These are phyloP conservation scores for Adansonia grandidieri DNA, from an alignment of 441 rosid species.

Conservation along the genomic window DNA sequence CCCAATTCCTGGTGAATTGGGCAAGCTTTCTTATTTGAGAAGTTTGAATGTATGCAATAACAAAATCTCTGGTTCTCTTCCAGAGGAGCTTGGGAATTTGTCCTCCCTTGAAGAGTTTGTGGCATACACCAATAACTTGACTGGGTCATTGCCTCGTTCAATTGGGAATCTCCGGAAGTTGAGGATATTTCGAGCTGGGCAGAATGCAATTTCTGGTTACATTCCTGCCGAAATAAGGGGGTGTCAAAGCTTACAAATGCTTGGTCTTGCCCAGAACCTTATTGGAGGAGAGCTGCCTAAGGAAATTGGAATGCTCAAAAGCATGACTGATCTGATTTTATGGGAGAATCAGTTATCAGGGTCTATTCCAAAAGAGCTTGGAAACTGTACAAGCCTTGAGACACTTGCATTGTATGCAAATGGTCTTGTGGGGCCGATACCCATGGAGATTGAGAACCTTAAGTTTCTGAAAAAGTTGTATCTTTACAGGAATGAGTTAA, in stretches of 20 bases:
- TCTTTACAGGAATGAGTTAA: conserved; percentile 74
- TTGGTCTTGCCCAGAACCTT: conserved; percentile 88
- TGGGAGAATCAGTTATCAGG: conserved; percentile 83
- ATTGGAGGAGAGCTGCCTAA: conserved; percentile 78
- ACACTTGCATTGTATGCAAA: conserved; percentile 74
- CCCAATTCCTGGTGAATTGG: conserved; percentile 62
- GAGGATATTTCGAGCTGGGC: conserved; percentile 71
- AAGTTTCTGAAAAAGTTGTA: conserved; percentile 71
- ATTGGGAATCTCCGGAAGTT: conserved; percentile 72
- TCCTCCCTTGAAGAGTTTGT: conserved; percentile 73
- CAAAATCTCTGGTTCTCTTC: conserved; percentile 74
- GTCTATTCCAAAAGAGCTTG: conserved; percentile 73
- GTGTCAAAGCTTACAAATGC: conserved; percentile 67
- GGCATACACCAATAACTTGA: conserved; percentile 82
- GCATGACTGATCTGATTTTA: conserved; percentile 66
- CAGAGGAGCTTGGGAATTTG: conserved; percentile 76
- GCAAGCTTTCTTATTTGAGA: conserved; percentile 49
- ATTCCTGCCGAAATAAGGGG: conserved; percentile 79
- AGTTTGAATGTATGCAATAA: conserved; percentile 77
- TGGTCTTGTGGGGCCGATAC: conserved; percentile 67
- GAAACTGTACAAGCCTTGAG: conserved; percentile 67
- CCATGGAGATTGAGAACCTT: conserved; percentile 75
- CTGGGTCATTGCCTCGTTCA: conserved; percentile 79
- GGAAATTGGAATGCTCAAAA: conserved; percentile 76
- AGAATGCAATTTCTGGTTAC: conserved; percentile 75